phyloP scores from a whole-genome alignment of 2,329 filamentous ascomycete species.

The Aspergillus caelatus region DNA sequence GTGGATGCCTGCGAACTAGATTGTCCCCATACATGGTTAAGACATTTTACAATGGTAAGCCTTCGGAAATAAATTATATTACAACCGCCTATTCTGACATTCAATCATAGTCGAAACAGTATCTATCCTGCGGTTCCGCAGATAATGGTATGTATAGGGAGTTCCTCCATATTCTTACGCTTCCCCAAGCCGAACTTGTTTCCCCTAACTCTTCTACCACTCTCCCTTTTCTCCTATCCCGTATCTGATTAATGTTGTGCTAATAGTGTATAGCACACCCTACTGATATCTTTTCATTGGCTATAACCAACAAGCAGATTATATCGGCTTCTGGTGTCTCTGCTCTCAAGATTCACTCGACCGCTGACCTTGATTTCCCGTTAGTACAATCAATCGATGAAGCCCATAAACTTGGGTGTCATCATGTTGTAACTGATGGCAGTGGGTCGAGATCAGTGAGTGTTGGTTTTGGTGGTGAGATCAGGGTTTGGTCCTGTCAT shows the following conservation, averaged over 20 bases:
- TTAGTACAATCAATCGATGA: slow-evolving; percentile 76
- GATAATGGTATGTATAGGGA: slow-evolving; percentile 68
- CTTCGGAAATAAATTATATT: not conserved
- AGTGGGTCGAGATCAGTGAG: slow-evolving; percentile 76
- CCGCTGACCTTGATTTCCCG: slow-evolving; percentile 70
- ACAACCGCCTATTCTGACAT: slow-evolving; percentile 6
- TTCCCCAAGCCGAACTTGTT: not conserved
- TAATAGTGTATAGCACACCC: slow-evolving; percentile 65
- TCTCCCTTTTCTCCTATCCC: not conserved
- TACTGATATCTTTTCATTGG: slow-evolving; percentile 82
- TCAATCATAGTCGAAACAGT: slow-evolving; percentile 84
- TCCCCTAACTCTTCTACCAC: not conserved
- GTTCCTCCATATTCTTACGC: not conserved
- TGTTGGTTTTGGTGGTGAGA: slow-evolving; percentile 84
- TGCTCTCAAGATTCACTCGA: slow-evolving; percentile 78
- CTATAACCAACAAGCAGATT: slow-evolving; percentile 71
- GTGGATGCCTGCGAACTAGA: not conserved
- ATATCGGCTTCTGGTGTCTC: slow-evolving; percentile 86
- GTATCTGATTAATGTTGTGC: slow-evolving; percentile 17
- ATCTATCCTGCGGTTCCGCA: slow-evolving; percentile 87
- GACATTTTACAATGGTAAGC: slow-evolving; percentile 25
- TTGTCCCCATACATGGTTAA: not conserved
- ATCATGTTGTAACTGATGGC: slow-evolving; percentile 76
- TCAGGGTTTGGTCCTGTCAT: slow-evolving; percentile 76
- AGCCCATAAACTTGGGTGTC: slow-evolving; percentile 86